Evolutionary conservation across 2,329 filamentous ascomycete species (phyloP), one percentile per base, ranked within the genome.

Genomic region (Xylariomycetidae sp.): DNA sequence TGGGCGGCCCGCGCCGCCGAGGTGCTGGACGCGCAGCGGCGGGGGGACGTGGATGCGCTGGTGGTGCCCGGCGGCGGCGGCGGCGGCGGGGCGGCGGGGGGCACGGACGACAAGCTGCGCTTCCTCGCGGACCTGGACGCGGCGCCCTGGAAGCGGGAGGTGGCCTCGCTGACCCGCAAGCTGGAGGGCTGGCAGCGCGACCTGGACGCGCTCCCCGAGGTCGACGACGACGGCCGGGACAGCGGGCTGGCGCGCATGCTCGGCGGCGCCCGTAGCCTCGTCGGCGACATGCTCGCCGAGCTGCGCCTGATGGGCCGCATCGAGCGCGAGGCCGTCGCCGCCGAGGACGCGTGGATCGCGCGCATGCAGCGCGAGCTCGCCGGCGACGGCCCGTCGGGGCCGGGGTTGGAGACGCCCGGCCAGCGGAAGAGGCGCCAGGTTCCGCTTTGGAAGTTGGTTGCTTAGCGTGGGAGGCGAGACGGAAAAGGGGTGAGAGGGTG

Each of bases 231-330:
- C 38, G 39, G 27, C 5, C 31, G 32, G 13, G 17, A 23, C 2
- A 27, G 16, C 5, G 34, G 54, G 13, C 44, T 56, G 6, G 46
- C 42, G 18, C 39, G 45, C 6, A 47, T 50, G 16, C 42, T 58
- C 13, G 26, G 19, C 14, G 53, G 48, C 8, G 46, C 42, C 35
- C 54, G 62, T 15, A 49, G 47, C 12, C 54, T 83, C 27, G 65
- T 81, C 10, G 50, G 60, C 29, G 73, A 68, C 22, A 82, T 82
- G 77, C 54, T 79, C 27, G 62, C 60, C n/a, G 79, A 83, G 60
- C 58, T 84, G 41, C 55, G 56, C n/a, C 39, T 70, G 38, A 83
- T 84, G 79, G 66, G 66, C 35, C 65, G 69, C 47, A 72, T 84
- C 35, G 76, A 81, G 57, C 60, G 58, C 29, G 74, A 76, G 45